A percentile compares a stretch with the other conserved stretches of the same genome.
Evolutionary conservation across 2,329 filamentous ascomycete genomes (phyloP).

Genomic region (Paraphoma sp.): DNA sequence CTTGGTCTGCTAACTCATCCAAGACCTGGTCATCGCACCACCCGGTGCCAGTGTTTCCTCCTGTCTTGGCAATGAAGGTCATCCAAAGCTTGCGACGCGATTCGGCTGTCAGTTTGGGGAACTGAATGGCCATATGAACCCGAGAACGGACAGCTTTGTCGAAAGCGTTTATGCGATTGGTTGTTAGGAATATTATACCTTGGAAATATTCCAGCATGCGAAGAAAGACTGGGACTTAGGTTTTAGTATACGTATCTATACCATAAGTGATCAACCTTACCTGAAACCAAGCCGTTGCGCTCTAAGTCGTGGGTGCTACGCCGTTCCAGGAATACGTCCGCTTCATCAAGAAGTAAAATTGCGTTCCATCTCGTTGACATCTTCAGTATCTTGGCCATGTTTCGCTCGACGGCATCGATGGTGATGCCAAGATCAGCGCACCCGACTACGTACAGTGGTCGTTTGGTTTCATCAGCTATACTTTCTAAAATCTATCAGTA

Average conservation of each 20-base stretch:
- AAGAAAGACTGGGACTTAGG: slow-evolving; percentile 21
- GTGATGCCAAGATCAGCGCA: background rate
- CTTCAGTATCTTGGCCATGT: background rate
- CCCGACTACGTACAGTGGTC: slow-evolving; percentile 19
- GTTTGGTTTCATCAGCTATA: slow-evolving; percentile 18
- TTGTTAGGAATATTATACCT: slow-evolving; percentile 53
- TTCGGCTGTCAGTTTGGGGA: slow-evolving; percentile 52
- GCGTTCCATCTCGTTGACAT: slow-evolving; percentile 54
- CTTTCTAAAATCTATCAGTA: too few relatives aligned
- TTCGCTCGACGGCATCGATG: background rate
- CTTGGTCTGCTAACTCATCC: slow-evolving; percentile 34
- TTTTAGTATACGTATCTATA: background rate
- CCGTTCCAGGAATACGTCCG: slow-evolving; percentile 58
- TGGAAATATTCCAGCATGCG: slow-evolving; percentile 50
- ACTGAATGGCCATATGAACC: slow-evolving; percentile 54
- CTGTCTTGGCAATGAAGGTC: slow-evolving; percentile 47
- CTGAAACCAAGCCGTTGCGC: slow-evolving; percentile 16
- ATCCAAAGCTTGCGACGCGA: slow-evolving; percentile 52
- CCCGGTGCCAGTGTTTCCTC: slow-evolving; percentile 23
- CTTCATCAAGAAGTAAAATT: slow-evolving; percentile 58
- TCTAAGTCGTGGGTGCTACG: slow-evolving; percentile 31
- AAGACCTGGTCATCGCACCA: slow-evolving; percentile 39
- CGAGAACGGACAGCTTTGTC: slow-evolving; percentile 46
- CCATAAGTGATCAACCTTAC: background rate
- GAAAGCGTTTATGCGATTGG: slow-evolving; percentile 47